Evolutionary conservation across 768 basidiomycete species (phyloP).

Genomic region (Calocera viscosa): DNA sequence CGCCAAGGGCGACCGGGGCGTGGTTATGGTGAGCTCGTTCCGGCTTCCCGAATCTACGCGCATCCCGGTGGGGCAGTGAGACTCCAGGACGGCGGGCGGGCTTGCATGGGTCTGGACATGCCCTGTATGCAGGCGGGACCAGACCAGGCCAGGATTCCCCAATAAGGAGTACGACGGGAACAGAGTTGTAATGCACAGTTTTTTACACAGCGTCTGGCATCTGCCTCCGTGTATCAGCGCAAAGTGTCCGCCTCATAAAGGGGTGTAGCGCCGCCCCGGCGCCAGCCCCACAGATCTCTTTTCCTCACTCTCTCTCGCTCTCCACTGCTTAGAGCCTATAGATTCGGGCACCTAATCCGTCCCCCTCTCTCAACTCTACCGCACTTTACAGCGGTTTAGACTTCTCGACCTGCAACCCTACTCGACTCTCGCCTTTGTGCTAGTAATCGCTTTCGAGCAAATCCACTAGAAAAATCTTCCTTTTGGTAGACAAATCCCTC

Average conservation of each 20-base stretch:
- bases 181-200: constrained; percentile 3
- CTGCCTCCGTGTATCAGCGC: not conserved
- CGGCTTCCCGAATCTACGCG: not conserved
- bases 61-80: constrained; percentile 4
- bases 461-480: not conserved
- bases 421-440: constrained; percentile 1
- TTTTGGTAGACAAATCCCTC: not conserved
- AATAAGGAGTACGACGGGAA: not conserved
- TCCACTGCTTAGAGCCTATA: constrained; percentile 4
- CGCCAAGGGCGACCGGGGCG: not conserved
- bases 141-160: not conserved
- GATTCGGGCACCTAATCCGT: constrained; percentile 5
- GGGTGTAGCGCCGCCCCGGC: not conserved
- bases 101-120: not conserved
- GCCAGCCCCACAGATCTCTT: constrained; percentile 6
- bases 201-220: not conserved
- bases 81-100: not conserved
- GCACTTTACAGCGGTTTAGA: constrained; percentile 7
- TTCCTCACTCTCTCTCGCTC: constrained; percentile 5
- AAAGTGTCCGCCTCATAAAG: not conserved
- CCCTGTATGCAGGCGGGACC: not conserved
- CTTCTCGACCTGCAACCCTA: not conserved
- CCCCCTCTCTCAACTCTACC: constrained; percentile 1
- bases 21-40: not conserved
- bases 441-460: constrained; percentile 10